Base-by-base conservation (phyloP, 1,139 yeast genomes). In the Magnusiomyces clavatus region DNA sequence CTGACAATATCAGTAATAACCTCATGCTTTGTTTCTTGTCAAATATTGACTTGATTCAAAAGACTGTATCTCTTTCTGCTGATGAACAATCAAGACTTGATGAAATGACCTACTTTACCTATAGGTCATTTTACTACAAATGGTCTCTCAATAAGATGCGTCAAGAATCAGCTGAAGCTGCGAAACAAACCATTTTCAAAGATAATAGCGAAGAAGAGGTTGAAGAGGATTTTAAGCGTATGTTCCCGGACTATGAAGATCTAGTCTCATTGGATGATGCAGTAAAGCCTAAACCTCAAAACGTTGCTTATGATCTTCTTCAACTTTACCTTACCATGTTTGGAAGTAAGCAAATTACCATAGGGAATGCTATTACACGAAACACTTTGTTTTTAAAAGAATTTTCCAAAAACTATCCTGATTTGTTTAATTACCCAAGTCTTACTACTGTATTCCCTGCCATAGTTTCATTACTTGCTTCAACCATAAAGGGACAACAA, bases 191-290 rank as follows among this genome's bases (percentile, higher is more conserved):
- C 29, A 71, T 86, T 47, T 86, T 77, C 64, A 69, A 70, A 49
- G 77, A 60, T 31, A 59, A 73, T 34, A 83, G 84, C 55, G 77
- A 80, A 1, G 78, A 80, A 3, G 77, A 75, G 38, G 76, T 80
- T 11, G 94, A 85, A 56, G 81, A 76, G 29, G 97, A 89, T 52
- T 87, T 90, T 68, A 77, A 72, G 61, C 65, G 67, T 31, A 67
- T 90, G 69, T 92, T 92, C 75, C 97, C 97, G 0, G 96, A 88
- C 62, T 88, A 80, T 60, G 96, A 88, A 48, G 87, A 84, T 3
- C 70, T 63, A 6, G 56, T 55, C 42, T 59, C 52, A 17, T 47
- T 50, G 16, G 54, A 46, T 36, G 54, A 49, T 6, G 35, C 42
- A 8, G 47, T 43, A 19, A 45, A 46, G 34, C 44, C 38, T 11